Evolutionary conservation across 2,329 filamentous ascomycete genomes (phyloP).

Genomic region (Colletotrichum orchidophilum): DNA sequence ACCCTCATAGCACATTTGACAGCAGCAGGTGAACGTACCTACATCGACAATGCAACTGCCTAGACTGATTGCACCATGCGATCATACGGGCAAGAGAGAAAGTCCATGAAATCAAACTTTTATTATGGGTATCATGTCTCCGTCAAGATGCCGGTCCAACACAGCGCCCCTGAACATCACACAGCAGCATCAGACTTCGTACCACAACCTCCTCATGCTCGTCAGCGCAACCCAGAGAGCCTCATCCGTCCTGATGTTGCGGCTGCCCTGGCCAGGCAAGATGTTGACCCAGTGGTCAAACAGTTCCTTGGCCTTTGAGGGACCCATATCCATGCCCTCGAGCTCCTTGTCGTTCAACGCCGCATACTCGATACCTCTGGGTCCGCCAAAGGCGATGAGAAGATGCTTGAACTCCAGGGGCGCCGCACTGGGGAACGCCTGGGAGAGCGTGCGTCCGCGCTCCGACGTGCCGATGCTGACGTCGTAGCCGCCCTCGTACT

Average conservation of each 20-base stretch:
- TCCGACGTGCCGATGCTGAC: slow-evolving; percentile 86
- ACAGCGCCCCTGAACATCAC: background rate
- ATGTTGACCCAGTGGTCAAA: slow-evolving; percentile 90
- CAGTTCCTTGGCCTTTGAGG: slow-evolving; percentile 70
- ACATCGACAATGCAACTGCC: too few relatives aligned
- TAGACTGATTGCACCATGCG: background rate
- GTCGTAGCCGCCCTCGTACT: slow-evolving; percentile 82
- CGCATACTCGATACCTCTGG: slow-evolving; percentile 81
- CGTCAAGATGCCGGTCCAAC: slow-evolving; percentile 11
- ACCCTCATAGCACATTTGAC: too few relatives aligned
- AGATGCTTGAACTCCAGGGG: slow-evolving; percentile 72
- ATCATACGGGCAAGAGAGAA: background rate
- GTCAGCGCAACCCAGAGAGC: slow-evolving; percentile 81
- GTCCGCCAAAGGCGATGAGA: slow-evolving; percentile 82
- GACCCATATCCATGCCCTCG: slow-evolving; percentile 66
- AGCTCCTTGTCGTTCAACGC: slow-evolving; percentile 68
- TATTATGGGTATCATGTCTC: slow-evolving; percentile 31
- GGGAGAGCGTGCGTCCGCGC: slow-evolving; percentile 66
- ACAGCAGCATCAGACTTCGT: slow-evolving; percentile 38
- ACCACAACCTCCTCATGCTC: slow-evolving; percentile 70
- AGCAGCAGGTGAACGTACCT: too few relatives aligned
- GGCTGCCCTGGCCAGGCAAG: slow-evolving; percentile 80
- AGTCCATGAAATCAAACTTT: slow-evolving; percentile 11
- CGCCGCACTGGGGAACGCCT: slow-evolving; percentile 55
- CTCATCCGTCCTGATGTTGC: slow-evolving; percentile 86